Conservation (phyloP, 345 rosid species). For the Eucalyptus cladocalyx region DNA sequence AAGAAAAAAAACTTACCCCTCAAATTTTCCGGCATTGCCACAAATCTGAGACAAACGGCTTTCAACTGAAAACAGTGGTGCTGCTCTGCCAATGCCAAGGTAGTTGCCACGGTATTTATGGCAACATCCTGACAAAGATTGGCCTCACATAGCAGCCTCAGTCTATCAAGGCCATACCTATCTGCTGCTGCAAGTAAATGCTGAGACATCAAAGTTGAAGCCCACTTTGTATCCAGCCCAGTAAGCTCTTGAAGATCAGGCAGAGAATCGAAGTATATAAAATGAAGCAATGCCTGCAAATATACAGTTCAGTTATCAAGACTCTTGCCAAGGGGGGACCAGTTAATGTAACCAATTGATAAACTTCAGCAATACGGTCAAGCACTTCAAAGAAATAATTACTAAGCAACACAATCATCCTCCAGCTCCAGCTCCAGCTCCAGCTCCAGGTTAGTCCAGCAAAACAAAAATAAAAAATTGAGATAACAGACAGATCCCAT, state of each 20-base stretch:
- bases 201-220: constrained; percentile 54
- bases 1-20: constrained; percentile 12
- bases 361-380: neutral
- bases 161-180: constrained; percentile 55
- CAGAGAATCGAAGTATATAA: constrained; percentile 45
- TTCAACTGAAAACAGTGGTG: constrained; percentile 57
- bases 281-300: constrained; percentile 50
- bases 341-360: neutral
- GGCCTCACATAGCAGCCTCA: constrained; percentile 33
- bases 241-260: constrained; percentile 58
- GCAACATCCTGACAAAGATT: constrained; percentile 47
- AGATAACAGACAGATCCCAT: neutral
- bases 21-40: constrained; percentile 44
- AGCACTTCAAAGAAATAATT: neutral
- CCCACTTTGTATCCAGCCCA: constrained; percentile 48
- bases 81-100: constrained; percentile 64
- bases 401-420: neutral
- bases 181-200: constrained; percentile 68
- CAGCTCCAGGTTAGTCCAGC: neutral
- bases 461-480: neutral
- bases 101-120: constrained; percentile 54
- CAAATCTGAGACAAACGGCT: constrained; percentile 50
- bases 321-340: neutral
- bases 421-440: neutral
- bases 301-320: neutral